Evolutionary conservation across 2,329 filamentous ascomycete species (phyloP).

Genomic region (Ophiostoma australiae): DNA sequence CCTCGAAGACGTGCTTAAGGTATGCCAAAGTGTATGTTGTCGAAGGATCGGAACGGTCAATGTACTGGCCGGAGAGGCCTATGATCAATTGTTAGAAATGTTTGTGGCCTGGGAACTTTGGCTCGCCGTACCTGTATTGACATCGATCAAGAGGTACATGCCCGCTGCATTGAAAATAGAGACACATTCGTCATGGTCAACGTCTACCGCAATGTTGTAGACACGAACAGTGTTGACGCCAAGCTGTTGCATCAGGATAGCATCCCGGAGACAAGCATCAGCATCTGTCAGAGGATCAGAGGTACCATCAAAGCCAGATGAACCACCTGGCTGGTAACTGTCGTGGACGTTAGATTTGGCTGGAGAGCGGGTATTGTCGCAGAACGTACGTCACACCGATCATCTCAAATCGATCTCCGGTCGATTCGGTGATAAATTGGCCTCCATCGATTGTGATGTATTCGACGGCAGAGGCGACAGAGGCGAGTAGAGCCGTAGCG

Average conservation of each 20-base stretch:
- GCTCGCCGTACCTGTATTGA: slow-evolving; percentile 42
- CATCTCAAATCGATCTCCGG: neutral
- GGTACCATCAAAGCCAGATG: neutral
- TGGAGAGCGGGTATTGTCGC: neutral
- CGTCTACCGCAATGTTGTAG: slow-evolving; percentile 79
- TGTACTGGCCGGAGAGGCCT: slow-evolving; percentile 70
- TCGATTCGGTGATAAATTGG: neutral
- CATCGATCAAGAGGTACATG: slow-evolving; percentile 92
- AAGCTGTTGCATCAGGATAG: neutral
- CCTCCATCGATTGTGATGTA: neutral
- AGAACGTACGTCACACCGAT: neutral
- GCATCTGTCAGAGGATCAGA: neutral
- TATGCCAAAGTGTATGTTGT: slow-evolving; percentile 76
- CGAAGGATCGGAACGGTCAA: slow-evolving; percentile 71
- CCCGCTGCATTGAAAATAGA: slow-evolving; percentile 70
- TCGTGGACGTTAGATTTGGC: neutral
- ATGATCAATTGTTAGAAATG: neutral
- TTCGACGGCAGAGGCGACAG: neutral
- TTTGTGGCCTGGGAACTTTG: neutral
- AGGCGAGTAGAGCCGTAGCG: neutral
- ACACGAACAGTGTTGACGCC: slow-evolving; percentile 78
- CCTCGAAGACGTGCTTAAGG: slow-evolving; percentile 64
- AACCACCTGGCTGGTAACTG: neutral
- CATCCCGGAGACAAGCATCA: neutral
- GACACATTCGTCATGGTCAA: slow-evolving; percentile 83